Percentiles rank a stretch among this genome's conserved stretches.
phyloP scores from a whole-genome alignment of 352 stramenopile genomes.

The Phytophthora rubi region DNA sequence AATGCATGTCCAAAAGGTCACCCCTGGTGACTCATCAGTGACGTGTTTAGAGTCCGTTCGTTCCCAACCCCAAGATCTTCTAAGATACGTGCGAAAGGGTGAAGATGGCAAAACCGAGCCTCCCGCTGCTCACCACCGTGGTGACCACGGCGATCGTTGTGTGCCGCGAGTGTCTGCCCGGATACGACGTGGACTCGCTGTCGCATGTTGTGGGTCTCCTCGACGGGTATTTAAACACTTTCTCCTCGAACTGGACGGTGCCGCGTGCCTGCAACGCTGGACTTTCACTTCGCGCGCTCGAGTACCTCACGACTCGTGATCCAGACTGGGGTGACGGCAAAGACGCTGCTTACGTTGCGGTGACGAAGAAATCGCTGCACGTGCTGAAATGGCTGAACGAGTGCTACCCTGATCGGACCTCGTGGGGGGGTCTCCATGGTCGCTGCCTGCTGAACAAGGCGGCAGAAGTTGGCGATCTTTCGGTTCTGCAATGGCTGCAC shows the following conservation, averaged over 20 bases:
- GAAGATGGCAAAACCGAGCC: neutral
- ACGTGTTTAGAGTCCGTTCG: no score
- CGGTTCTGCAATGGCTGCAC: constrained; percentile 22
- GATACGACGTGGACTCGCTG: constrained; percentile 16
- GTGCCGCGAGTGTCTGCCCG: constrained; percentile 15
- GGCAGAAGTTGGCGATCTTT: constrained; percentile 12
- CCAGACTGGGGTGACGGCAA: constrained; percentile 13
- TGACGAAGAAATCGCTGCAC: constrained; percentile 19
- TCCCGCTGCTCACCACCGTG: neutral
- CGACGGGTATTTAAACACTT: constrained; percentile 17
- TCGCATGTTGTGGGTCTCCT: constrained; percentile 16
- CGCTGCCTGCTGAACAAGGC: constrained; percentile 21
- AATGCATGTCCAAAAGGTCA: neutral
- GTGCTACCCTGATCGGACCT: constrained; percentile 19
- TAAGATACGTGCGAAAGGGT: no score
- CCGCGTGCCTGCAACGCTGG: constrained; percentile 13
- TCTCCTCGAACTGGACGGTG: constrained; percentile 21
- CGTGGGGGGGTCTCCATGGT: constrained; percentile 13
- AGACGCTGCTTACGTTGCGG: constrained; percentile 15
- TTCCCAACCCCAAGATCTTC: no score
- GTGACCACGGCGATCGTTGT: constrained; percentile 8
- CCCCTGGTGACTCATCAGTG: no score
- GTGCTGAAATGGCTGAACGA: constrained; percentile 32
- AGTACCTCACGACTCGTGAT: constrained; percentile 21
- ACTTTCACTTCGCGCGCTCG: constrained; percentile 11